Base-by-base conservation (phyloP, 176 grass and related monocot genomes). In the Oryza meyeriana region DNA sequence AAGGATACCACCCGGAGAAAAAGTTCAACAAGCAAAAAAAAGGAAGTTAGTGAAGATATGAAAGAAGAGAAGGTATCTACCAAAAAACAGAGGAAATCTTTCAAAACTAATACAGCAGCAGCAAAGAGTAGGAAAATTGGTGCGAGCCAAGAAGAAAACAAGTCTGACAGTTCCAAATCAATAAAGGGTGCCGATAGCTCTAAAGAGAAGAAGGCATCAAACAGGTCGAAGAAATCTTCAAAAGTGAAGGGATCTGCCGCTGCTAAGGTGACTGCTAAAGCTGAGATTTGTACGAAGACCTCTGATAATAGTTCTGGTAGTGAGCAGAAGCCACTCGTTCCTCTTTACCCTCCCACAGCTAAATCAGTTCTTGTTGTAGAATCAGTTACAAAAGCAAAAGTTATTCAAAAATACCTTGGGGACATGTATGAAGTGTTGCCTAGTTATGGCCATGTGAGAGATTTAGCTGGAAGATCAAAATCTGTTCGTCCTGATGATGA, bases 401-500 rank as follows among this genome's bases (percentile, higher is more conserved):
- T 98, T 45, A 98, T 98, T 83, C 95, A 98, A 67, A 98, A 98
- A 35, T 98, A 98, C 74, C 92, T 98, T 52, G 95, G 95, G 66
- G 85, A 89, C 71, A 88, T 87, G 81, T 98, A 88, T 42, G 90
- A 95, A 84, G 95, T 98, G 64, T 61, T 98, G 39, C 88, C 95
- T 84, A 98, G 95, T 80, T 91, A 98, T 91, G 95, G 95, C 44
- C 95, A 98, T 84, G 86, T 98, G 66, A 93, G 95, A 81, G 95
- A 98, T 86, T 89, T 98, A 81, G 92, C 95, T 76, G 95, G 90
- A 66, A 93, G 82, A 71, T 98, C 95, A 70, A 86, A 71, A 85
- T 98, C 95, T 8, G 95, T 98, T n/a, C 80, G 95, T 28, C 92
- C 95, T 78, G 95, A 98, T 91, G 92, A 98, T 80, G 86, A 91